Conservation (phyloP, 345 rosid species). For the Euphorbia lathyris region DNA sequence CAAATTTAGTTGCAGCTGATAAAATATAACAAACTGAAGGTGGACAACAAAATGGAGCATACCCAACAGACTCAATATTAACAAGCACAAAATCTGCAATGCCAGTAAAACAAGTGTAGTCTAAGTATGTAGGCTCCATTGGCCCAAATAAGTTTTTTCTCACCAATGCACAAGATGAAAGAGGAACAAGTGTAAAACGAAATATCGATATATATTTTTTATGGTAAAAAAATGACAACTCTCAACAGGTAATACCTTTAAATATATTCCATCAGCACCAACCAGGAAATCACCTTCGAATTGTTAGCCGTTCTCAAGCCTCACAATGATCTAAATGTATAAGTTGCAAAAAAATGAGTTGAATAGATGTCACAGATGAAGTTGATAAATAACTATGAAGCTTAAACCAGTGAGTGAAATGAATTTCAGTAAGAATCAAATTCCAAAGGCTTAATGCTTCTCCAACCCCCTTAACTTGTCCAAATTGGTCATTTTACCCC, state of each 20-base stretch:
- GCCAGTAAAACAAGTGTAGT: slow-evolving; percentile 91
- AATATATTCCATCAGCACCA: slow-evolving; percentile 97
- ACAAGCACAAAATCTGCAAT: slow-evolving; percentile 89
- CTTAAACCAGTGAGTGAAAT: slow-evolving; percentile 8
- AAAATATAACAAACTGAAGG: not conserved
- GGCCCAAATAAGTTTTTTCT: slow-evolving; percentile 76
- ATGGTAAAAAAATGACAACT: not conserved
- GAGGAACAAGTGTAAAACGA: not conserved
- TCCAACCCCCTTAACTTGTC: no score
- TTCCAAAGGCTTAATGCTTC: no score
- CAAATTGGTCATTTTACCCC: no score
- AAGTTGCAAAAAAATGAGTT: slow-evolving; percentile 21
- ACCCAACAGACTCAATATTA: slow-evolving; percentile 94
- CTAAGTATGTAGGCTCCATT: slow-evolving; percentile 69
- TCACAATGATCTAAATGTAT: slow-evolving; percentile 60
- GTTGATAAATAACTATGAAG: not conserved
- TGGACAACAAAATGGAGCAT: slow-evolving; percentile 25
- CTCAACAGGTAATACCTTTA: slow-evolving; percentile 62
- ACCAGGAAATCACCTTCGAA: slow-evolving; percentile 84
- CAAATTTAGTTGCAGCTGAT: not conserved
- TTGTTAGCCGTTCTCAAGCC: slow-evolving; percentile 68
- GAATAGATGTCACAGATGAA: not conserved
- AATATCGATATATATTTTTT: not conserved
- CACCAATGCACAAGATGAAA: slow-evolving; percentile 43
- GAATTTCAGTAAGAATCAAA: not conserved